Evolutionary conservation across 2,329 filamentous ascomycete genomes (phyloP).

Genomic region (Pezicula radicicola): DNA sequence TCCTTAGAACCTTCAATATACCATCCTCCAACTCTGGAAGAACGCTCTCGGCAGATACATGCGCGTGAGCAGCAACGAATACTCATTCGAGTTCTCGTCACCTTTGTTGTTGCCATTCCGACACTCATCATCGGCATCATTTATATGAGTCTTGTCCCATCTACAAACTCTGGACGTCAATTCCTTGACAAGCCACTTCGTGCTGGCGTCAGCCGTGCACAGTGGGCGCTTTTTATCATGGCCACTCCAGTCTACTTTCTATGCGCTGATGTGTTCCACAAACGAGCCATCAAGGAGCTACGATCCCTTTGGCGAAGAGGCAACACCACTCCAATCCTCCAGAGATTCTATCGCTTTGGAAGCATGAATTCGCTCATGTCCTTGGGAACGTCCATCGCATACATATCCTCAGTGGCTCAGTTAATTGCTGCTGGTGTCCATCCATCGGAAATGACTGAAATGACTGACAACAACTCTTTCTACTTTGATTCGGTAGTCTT

Average conservation of each 20-base stretch:
- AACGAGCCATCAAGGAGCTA: conserved; percentile 75
- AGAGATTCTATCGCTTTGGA: conserved; percentile 86
- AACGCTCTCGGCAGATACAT: conserved; percentile 72
- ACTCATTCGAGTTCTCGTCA: conserved; percentile 67
- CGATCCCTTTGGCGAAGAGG: conserved; percentile 71
- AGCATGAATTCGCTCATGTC: conserved; percentile 97
- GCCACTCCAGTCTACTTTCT: conserved; percentile 86
- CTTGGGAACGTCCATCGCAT: conserved; percentile 83
- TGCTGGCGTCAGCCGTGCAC: conserved; percentile 70
- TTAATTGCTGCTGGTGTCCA: conserved; percentile 62
- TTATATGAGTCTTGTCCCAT: conserved; percentile 79
- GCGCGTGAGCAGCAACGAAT: conserved; percentile 66
- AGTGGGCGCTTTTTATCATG: conserved; percentile 77
- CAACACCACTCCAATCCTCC: conserved; percentile 68
- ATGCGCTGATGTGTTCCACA: conserved; percentile 81
- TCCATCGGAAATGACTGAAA: conserved; percentile 30
- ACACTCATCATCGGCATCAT: conserved; percentile 86
- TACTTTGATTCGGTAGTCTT: conserved; percentile 97
- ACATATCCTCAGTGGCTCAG: conserved; percentile 76
- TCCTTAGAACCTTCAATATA: conserved; percentile 68
- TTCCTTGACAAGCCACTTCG: conserved; percentile 71
- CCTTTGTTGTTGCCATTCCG: conserved; percentile 69
- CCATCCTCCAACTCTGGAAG: conserved; percentile 79
- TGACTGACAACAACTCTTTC: conserved; percentile 50
- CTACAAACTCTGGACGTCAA: conserved; percentile 51